Conservation (phyloP, 2,329 filamentous ascomycete species). For the Scedosporium dehoogii region DNA sequence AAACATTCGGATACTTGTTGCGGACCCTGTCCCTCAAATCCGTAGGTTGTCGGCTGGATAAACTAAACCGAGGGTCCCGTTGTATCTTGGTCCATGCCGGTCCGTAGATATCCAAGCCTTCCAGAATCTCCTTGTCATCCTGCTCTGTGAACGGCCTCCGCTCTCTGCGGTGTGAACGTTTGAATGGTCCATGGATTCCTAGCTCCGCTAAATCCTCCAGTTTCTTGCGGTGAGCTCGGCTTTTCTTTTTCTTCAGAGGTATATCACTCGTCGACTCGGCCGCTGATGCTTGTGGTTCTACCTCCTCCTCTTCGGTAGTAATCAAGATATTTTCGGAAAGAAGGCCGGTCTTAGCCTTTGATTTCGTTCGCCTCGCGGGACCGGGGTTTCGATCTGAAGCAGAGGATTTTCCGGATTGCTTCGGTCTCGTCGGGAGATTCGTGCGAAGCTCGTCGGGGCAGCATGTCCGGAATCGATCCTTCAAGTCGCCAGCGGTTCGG, state of each 20-base stretch:
- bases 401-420: constrained; percentile 3
- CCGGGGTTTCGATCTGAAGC: constrained; percentile 4
- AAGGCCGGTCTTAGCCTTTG: constrained; percentile 36
- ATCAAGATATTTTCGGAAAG: constrained; percentile 48
- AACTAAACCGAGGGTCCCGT: constrained; percentile 45
- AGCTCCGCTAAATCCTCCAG: constrained; percentile 45
- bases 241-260: constrained; percentile 33
- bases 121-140: constrained; percentile 52
- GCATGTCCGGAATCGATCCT: constrained; percentile 57
- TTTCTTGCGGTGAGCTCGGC: constrained; percentile 44
- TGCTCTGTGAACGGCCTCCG: constrained; percentile 51
- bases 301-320: constrained; percentile 27
- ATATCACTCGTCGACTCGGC: constrained; percentile 2
- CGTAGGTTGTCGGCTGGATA: constrained; percentile 51
- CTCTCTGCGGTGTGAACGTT: constrained; percentile 49
- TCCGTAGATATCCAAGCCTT: constrained; percentile 49
- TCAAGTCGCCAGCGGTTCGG: constrained; percentile 52
- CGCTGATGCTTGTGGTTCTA: background rate
- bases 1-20: constrained; percentile 53
- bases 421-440: background rate
- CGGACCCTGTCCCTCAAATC: constrained; percentile 53
- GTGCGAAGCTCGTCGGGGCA: constrained; percentile 50
- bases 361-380: constrained; percentile 15
- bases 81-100: constrained; percentile 58
- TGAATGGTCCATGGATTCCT: constrained; percentile 53